Conservation (phyloP, 805 yeast genomes). For the Maudiozyma serrabonitensis region DNA sequence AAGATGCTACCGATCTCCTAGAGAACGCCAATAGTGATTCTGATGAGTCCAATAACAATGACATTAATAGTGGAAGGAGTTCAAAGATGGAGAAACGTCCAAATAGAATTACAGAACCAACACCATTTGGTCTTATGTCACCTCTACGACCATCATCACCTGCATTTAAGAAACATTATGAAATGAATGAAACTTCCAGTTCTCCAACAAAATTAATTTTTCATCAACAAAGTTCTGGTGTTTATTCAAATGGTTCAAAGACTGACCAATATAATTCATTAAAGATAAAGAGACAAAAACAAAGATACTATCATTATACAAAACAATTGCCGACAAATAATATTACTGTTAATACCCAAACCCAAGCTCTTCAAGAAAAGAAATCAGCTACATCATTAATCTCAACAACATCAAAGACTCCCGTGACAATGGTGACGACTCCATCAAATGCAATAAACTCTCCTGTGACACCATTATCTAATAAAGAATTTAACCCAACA, state of each 20-base stretch:
- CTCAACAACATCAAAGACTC: constrained; percentile 21
- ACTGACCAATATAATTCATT: constrained; percentile 17
- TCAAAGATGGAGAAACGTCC: not conserved
- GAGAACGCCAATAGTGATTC: not conserved
- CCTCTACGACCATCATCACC: constrained; percentile 18
- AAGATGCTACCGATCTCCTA: constrained; percentile 4
- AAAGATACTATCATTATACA: constrained; percentile 25
- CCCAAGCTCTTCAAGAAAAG: constrained; percentile 20
- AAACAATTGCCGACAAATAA: constrained; percentile 18
- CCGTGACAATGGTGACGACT: constrained; percentile 17
- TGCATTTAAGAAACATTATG: constrained; percentile 2
- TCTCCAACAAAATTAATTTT: constrained; percentile 3
- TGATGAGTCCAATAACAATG: not conserved
- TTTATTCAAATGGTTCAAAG: constrained; percentile 1
- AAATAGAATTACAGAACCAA: not conserved
- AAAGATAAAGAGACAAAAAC: constrained; percentile 27
- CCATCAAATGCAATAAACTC: constrained; percentile 18
- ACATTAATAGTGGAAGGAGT: not conserved
- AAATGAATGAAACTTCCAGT: not conserved
- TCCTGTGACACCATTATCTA: constrained; percentile 19
- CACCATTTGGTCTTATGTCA: constrained; percentile 10
- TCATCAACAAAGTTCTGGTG: not conserved
- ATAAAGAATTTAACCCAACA: constrained; percentile 5
- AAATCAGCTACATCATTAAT: constrained; percentile 20
- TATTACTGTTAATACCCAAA: constrained; percentile 6